Evolutionary conservation across 2,329 filamentous ascomycete species (phyloP).

Genomic region (Mollisiaceae sp.): DNA sequence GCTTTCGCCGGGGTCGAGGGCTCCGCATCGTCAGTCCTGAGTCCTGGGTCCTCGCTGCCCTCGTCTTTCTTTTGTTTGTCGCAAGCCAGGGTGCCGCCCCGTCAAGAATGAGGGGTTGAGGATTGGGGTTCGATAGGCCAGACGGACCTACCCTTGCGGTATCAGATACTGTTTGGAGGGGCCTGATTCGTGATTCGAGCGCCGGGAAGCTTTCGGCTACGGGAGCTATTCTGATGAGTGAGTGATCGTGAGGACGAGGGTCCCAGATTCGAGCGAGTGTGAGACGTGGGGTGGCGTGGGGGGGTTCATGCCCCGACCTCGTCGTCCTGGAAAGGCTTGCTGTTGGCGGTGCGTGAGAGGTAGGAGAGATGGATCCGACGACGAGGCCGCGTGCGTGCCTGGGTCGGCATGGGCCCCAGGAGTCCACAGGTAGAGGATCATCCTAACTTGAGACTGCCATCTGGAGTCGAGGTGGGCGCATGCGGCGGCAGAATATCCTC

Average conservation of each 20-base stretch:
- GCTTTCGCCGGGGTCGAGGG: too few species aligned
- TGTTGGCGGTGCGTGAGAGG: not conserved
- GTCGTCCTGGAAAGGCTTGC: not conserved
- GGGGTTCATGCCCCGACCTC: not conserved
- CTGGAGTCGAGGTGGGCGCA: not conserved
- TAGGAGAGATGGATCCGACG: not conserved
- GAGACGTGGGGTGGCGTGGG: too few species aligned
- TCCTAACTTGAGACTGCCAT: not conserved
- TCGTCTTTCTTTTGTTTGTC: slow-evolving; percentile 8
- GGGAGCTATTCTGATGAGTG: not conserved
- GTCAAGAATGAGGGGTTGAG: slow-evolving; percentile 12
- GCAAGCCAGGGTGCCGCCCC: not conserved
- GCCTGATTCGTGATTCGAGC: slow-evolving; percentile 1
- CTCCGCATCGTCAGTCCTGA: too few species aligned
- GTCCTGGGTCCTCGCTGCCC: not conserved
- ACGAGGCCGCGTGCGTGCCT: not conserved
- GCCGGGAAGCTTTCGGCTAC: not conserved
- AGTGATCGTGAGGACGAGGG: not conserved
- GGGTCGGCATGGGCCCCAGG: too few species aligned
- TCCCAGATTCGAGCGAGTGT: not conserved
- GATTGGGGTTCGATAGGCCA: not conserved
- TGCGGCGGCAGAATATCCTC: not conserved
- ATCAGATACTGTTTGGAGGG: slow-evolving; percentile 7
- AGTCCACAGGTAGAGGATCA: too few species aligned
- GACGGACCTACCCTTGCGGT: not conserved